These are phyloP conservation scores for Entomortierella parvispora DNA, from an alignment of 192 early-diverging fungal species.

Conservation along the genomic window DNA sequence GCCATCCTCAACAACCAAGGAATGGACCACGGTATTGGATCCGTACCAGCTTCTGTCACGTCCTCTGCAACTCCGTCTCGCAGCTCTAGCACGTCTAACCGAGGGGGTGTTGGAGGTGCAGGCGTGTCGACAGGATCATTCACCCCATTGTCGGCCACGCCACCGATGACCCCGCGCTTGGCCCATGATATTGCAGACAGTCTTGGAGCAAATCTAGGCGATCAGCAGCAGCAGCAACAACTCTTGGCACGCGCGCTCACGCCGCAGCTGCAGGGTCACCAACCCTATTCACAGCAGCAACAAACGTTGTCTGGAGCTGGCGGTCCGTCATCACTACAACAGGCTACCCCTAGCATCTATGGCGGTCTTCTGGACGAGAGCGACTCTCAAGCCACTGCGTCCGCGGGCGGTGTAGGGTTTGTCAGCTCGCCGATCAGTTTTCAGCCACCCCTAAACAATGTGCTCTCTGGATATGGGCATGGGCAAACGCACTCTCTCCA, in stretches of 20 bases:
- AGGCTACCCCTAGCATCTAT: neutral
- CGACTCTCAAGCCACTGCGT: neutral
- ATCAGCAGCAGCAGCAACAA: conserved; percentile 1
- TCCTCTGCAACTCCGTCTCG: conserved; percentile 44
- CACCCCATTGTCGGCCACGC: conserved; percentile 36
- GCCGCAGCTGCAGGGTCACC: neutral
- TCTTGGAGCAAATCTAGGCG: neutral
- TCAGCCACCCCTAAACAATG: conserved; percentile 19
- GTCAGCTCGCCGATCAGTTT: conserved; percentile 32
- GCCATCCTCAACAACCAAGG: neutral
- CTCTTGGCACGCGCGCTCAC: conserved; percentile 1
- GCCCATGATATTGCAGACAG: neutral
- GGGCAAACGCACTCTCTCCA: too few relatives aligned
- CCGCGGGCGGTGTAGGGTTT: neutral
- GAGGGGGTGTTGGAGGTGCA: conserved; percentile 10
- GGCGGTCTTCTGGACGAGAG: neutral
- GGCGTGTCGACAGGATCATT: conserved; percentile 26
- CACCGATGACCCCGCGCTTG: conserved; percentile 34
- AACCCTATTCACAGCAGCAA: too few relatives aligned
- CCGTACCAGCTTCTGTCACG: conserved; percentile 12
- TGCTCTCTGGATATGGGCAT: too few relatives aligned
- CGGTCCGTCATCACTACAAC: too few relatives aligned
- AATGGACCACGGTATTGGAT: neutral
- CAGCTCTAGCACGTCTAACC: conserved; percentile 47
- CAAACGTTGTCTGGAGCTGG: too few relatives aligned